These are phyloP conservation scores for Ustilago lituana DNA, from an alignment of 1,284 basidiomycete genomes.

Conservation along the genomic window DNA sequence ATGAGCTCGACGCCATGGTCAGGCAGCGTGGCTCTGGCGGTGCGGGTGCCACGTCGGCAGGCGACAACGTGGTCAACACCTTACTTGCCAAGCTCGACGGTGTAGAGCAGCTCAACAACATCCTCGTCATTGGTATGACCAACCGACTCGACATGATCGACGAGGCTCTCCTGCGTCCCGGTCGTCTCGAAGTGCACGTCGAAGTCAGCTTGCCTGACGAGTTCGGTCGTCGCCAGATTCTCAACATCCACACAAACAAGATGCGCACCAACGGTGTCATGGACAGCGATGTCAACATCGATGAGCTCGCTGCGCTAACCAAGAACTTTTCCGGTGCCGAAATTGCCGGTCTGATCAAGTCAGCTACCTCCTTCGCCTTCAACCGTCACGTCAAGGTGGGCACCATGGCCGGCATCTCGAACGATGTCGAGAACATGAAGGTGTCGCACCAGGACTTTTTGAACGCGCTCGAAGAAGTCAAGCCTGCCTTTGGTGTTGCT, in stretches of 20 bases:
- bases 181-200: constrained; percentile 99
- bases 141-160: constrained; percentile 99
- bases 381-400: constrained; percentile 97
- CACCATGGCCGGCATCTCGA: constrained; percentile 92
- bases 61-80: constrained; percentile 98
- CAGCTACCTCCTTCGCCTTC: constrained; percentile 97
- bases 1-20: constrained; percentile 98
- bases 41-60: constrained; percentile 86
- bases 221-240: constrained; percentile 88
- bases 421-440: constrained; percentile 91
- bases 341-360: constrained; percentile 94
- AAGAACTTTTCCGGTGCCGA: constrained; percentile 99
- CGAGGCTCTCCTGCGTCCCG: constrained; percentile 94
- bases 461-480: constrained; percentile 91
- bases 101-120: constrained; percentile 98
- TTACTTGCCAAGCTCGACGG: constrained; percentile 99
- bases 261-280: constrained; percentile 93
- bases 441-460: constrained; percentile 90
- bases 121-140: constrained; percentile 99
- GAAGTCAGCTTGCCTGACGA: constrained; percentile 98
- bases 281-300: constrained; percentile 85
- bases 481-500: constrained; percentile 95
- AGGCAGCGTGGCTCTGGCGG: constrained; percentile 80
- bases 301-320: constrained; percentile 82
- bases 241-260: constrained; percentile 93